Evolutionary conservation across 768 basidiomycete species (phyloP).

Genomic region (Termitomyces sp.): DNA sequence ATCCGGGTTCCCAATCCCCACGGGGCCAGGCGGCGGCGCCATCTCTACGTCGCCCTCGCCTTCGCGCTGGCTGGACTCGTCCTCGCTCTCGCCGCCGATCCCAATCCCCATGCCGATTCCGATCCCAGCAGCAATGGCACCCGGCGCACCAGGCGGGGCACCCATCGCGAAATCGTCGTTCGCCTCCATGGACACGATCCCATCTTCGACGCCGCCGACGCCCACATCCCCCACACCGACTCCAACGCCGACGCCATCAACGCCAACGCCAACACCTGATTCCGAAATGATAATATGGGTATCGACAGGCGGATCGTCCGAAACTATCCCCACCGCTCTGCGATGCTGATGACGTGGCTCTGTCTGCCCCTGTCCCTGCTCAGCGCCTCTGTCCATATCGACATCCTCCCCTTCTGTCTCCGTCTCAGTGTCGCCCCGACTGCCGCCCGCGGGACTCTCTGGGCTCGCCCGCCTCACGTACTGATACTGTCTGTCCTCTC

Average conservation of each 20-base stretch:
- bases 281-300: slow-evolving; percentile 43
- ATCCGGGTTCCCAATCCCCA: slow-evolving; percentile 37
- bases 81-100: slow-evolving; percentile 21
- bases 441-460: slow-evolving; percentile 17
- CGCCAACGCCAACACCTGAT: not conserved
- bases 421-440: slow-evolving; percentile 68
- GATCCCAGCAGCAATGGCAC: slow-evolving; percentile 48
- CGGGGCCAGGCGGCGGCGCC: slow-evolving; percentile 1
- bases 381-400: slow-evolving; percentile 18
- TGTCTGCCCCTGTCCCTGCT: slow-evolving; percentile 19
- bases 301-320: slow-evolving; percentile 30
- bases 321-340: slow-evolving; percentile 36
- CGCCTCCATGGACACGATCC: slow-evolving; percentile 70
- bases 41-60: slow-evolving; percentile 18
- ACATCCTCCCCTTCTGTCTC: slow-evolving; percentile 76
- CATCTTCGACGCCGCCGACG: slow-evolving; percentile 55
- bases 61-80: slow-evolving; percentile 16
- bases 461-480: not conserved
- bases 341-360: slow-evolving; percentile 17
- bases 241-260: slow-evolving; percentile 18
- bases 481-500: not conserved
- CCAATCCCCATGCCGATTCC: slow-evolving; percentile 21
- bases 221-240: slow-evolving; percentile 27
- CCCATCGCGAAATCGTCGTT: slow-evolving; percentile 90
- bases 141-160: slow-evolving; percentile 85